A percentile compares a stretch with the other conserved stretches of the same genome.
Conservation (phyloP, 2,329 filamentous ascomycete genomes). For the Cladobotryum protrusum region DNA sequence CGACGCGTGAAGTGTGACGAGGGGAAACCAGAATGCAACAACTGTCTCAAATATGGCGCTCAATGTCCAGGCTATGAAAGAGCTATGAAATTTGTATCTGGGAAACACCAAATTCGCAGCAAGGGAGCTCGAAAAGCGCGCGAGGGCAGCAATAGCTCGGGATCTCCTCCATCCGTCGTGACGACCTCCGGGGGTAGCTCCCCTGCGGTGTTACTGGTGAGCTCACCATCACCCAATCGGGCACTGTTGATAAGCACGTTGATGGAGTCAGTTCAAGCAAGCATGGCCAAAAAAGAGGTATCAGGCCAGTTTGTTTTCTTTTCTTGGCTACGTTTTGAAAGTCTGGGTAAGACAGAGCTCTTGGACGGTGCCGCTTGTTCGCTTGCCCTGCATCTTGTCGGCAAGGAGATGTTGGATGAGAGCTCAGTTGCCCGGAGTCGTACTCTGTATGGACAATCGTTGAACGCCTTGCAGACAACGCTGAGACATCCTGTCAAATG, state of each 20-base stretch:
- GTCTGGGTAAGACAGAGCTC: slow-evolving; percentile 28
- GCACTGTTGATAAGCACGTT: slow-evolving; percentile 27
- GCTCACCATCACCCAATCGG: slow-evolving; percentile 18
- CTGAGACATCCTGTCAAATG: slow-evolving; percentile 32
- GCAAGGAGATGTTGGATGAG: slow-evolving; percentile 27
- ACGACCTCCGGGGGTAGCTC: neutral
- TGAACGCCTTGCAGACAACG: slow-evolving; percentile 29
- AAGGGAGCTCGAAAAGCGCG: slow-evolving; percentile 15
- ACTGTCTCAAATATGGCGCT: slow-evolving; percentile 33
- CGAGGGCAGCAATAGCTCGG: slow-evolving; percentile 11
- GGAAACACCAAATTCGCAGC: slow-evolving; percentile 33
- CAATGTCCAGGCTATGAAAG: slow-evolving; percentile 35
- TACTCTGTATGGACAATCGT: slow-evolving; percentile 31
- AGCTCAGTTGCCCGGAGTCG: slow-evolving; percentile 29
- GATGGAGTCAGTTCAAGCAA: slow-evolving; percentile 19
- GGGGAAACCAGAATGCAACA: slow-evolving; percentile 33
- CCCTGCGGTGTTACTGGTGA: slow-evolving; percentile 9
- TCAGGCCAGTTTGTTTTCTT: slow-evolving; percentile 21
- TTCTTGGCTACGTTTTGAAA: slow-evolving; percentile 20
- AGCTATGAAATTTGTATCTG: slow-evolving; percentile 33
- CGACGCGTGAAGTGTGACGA: slow-evolving; percentile 42
- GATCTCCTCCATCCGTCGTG: slow-evolving; percentile 17
- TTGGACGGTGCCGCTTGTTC: slow-evolving; percentile 34
- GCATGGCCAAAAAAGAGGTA: slow-evolving; percentile 15
- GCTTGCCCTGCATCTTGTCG: slow-evolving; percentile 32